Conservation (phyloP, 768 basidiomycete species). For the Leccinum barrowsii region DNA sequence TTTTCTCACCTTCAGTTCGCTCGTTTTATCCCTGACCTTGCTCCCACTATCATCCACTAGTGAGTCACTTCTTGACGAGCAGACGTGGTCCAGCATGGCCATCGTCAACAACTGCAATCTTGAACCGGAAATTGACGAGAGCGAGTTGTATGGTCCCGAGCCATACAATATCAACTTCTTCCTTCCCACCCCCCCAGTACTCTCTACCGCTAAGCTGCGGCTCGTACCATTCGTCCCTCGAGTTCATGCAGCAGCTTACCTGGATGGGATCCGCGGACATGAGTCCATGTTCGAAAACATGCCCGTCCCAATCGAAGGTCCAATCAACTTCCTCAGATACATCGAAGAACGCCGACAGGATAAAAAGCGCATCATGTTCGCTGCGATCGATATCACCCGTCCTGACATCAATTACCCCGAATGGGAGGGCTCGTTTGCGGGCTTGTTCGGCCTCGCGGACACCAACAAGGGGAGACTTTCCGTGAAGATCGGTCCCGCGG, state of each 20-base stretch:
- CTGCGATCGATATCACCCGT: constrained; percentile 39
- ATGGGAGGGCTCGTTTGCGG: constrained; percentile 33
- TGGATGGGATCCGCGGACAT: constrained; percentile 18
- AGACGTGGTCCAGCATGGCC: constrained; percentile 6
- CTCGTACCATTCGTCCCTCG: constrained; percentile 25
- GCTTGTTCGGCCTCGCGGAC: constrained; percentile 34
- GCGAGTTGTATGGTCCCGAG: constrained; percentile 22
- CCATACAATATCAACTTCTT: constrained; percentile 27
- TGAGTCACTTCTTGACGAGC: neutral
- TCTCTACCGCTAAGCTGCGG: constrained; percentile 16
- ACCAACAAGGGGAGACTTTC: constrained; percentile 16
- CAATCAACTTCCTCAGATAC: constrained; percentile 11
- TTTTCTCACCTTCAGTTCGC: neutral
- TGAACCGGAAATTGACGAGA: constrained; percentile 9
- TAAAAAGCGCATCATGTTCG: constrained; percentile 27
- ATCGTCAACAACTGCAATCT: constrained; percentile 19
- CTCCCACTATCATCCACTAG: neutral
- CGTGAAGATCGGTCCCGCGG: constrained; percentile 32
- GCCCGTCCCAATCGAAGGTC: constrained; percentile 6
- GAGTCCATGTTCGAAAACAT: constrained; percentile 22
- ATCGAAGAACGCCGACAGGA: constrained; percentile 11
- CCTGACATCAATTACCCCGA: constrained; percentile 25
- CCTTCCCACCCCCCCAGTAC: constrained; percentile 9
- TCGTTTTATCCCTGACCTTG: neutral
- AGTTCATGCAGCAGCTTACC: constrained; percentile 14